phyloP scores from a whole-genome alignment of 768 basidiomycete species.

The Royoungia palumana region DNA sequence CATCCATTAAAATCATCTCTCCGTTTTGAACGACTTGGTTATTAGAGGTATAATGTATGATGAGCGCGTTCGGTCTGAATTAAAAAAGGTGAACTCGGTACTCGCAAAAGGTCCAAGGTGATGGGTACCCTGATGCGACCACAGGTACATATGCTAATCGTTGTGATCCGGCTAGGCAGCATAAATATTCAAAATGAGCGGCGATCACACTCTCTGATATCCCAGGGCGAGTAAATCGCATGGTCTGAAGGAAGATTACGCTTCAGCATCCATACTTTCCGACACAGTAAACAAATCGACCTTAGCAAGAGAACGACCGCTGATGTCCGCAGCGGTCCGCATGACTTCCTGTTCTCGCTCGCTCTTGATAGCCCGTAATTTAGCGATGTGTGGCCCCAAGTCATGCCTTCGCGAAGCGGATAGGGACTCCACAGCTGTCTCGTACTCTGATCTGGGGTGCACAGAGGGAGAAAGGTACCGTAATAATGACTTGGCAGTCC shows the following conservation, averaged over 20 bases:
- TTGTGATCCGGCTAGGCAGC: conserved; percentile 73
- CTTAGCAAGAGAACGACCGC: conserved; percentile 79
- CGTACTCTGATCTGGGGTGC: conserved; percentile 42
- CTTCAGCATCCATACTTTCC: neutral
- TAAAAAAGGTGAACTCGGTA: neutral
- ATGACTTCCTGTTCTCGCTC: conserved; percentile 72
- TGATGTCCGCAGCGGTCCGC: conserved; percentile 85
- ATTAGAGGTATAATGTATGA: conserved; percentile 94
- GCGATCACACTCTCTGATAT: conserved; percentile 58
- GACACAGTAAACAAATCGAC: conserved; percentile 36
- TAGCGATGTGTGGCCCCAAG: conserved; percentile 67
- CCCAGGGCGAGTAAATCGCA: conserved; percentile 66
- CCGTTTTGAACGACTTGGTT: conserved; percentile 67
- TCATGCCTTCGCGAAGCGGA: conserved; percentile 44
- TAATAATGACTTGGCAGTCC: conserved; percentile 52
- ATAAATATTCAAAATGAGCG: conserved; percentile 89
- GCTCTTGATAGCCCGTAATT: conserved; percentile 77
- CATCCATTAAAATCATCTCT: conserved; percentile 85
- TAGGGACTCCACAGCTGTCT: conserved; percentile 54
- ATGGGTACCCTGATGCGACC: conserved; percentile 80
- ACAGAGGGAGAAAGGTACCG: conserved; percentile 42
- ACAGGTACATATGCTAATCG: conserved; percentile 97
- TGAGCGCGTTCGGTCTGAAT: conserved; percentile 75
- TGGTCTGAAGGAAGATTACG: conserved; percentile 51
- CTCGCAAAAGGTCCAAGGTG: neutral